Percentiles rank a stretch among this genome's conserved stretches.
These are phyloP conservation scores for Stagonosporopsis tanaceti DNA, from an alignment of 2,329 filamentous ascomycete species.

Conservation along the genomic window DNA sequence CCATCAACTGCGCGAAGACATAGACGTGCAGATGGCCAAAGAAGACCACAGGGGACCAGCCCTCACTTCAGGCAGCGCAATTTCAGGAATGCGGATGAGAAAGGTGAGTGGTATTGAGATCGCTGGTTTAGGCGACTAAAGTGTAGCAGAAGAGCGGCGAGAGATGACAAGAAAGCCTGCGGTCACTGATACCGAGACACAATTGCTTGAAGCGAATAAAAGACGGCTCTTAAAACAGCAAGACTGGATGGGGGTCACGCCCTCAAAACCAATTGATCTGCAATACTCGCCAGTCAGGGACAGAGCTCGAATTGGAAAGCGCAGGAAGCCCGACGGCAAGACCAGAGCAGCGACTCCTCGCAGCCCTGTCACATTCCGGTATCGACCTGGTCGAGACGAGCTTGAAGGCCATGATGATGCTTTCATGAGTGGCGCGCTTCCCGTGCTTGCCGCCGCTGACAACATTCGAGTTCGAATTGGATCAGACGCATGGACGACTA, in stretches of 20 bases:
- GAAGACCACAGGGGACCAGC: background rate
- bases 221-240: slow-evolving; percentile 39
- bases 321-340: slow-evolving; percentile 34
- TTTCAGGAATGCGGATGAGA: background rate
- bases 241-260: slow-evolving; percentile 48
- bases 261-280: slow-evolving; percentile 41
- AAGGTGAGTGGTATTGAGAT: background rate
- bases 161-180: slow-evolving; percentile 13
- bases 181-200: slow-evolving; percentile 24
- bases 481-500: slow-evolving; percentile 43
- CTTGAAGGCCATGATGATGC: slow-evolving; percentile 9
- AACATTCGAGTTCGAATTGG: slow-evolving; percentile 49
- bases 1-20: background rate
- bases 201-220: slow-evolving; percentile 38
- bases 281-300: slow-evolving; percentile 35
- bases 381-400: background rate
- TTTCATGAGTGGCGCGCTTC: slow-evolving; percentile 25
- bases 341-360: slow-evolving; percentile 8
- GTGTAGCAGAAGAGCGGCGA: background rate
- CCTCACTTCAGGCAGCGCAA: background rate
- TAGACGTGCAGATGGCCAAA: background rate
- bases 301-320: slow-evolving; percentile 44
- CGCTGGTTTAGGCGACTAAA: background rate
- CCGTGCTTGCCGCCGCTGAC: slow-evolving; percentile 21
- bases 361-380: background rate